Percentiles rank a stretch among this genome's conserved stretches.
phyloP scores from a whole-genome alignment of 306 rosid genomes.

The Corylus avellana region DNA sequence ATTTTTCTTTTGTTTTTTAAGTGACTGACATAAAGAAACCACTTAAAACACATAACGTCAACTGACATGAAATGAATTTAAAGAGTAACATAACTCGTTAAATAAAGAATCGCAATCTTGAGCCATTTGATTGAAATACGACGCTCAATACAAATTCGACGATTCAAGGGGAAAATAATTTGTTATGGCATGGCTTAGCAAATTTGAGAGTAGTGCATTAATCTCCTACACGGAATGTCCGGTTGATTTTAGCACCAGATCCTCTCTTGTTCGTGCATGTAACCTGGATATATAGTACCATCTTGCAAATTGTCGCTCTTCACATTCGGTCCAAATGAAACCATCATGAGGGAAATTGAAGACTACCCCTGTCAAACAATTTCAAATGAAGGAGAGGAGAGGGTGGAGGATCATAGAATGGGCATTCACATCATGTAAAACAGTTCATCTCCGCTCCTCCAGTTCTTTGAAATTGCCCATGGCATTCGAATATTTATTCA shows the following conservation, averaged over 20 bases:
- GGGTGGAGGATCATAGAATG: conserved; percentile 22
- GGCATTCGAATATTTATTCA: neutral
- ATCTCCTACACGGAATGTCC: conserved; percentile 26
- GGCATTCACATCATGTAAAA: conserved; percentile 23
- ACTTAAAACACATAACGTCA: no score
- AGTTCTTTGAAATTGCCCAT: conserved; percentile 7
- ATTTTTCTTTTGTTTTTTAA: no score
- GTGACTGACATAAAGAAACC: no score
- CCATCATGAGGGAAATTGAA: conserved; percentile 47
- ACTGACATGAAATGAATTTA: neutral
- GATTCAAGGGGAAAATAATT: neutral
- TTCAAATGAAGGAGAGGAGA: neutral
- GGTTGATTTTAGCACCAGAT: neutral
- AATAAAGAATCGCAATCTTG: no score
- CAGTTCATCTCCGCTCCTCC: conserved; percentile 14
- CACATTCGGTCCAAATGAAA: neutral
- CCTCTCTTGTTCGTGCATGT: conserved; percentile 30
- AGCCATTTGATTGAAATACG: no score
- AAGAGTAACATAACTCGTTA: no score
- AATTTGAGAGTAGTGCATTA: conserved; percentile 29
- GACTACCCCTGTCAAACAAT: conserved; percentile 27
- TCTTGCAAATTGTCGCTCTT: neutral
- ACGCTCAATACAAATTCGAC: no score
- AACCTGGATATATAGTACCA: conserved; percentile 16
- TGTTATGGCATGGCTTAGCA: neutral